Evolutionary conservation across 2,329 filamentous ascomycete genomes (phyloP), one percentile per base, ranked within the genome.

Genomic region (Neonectria faginata): DNA sequence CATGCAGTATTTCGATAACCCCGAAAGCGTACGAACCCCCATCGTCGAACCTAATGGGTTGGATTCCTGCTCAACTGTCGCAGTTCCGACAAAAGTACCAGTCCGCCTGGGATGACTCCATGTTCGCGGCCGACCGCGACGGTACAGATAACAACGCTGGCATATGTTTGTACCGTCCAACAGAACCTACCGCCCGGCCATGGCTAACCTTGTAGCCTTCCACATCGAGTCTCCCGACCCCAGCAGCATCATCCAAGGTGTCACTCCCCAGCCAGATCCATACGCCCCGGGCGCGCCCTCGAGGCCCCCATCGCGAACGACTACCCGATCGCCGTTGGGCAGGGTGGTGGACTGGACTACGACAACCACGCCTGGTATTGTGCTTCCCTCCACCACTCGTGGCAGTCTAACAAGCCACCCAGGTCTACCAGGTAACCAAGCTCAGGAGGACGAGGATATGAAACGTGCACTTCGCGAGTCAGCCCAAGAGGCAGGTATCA

Each of bases 251-350:
- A 80, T 85, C 33, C 80, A 83, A 47, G 82, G 82, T 20, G 75
- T 81, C 11, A 79, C 82, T 7, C 79, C 82, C 36, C 78, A 78
- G 2, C 73, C 75, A 12, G 79, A 80, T 41, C 75, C 77, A 50
- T 82, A 83, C 62, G 79, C 78, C 39, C 77, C 78, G 9, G 80
- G 79, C 29, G 84, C 85, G 5, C 86, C 86, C 0, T 89, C 88
- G 18, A 82, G 88, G 60, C 88, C 88, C n/a, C 88, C 88, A 1
- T 90, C 88, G 22, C 80, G 88, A 75, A 81, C 84, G 48, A 86
- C 85, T 64, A 84, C 84, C 67, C 82, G 82, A 71, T 89, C 88
- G 36, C 87, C 88, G 9, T 74, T 89, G 63, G 81, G 83, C 74
- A 85, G 79, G 69, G 78, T 86, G 66, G 78, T 83, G 68, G 83